Percentiles rank a stretch among this genome's conserved stretches.
Evolutionary conservation across 2,329 filamentous ascomycete species (phyloP).

Genomic region (Podosphaera leucotricha): DNA sequence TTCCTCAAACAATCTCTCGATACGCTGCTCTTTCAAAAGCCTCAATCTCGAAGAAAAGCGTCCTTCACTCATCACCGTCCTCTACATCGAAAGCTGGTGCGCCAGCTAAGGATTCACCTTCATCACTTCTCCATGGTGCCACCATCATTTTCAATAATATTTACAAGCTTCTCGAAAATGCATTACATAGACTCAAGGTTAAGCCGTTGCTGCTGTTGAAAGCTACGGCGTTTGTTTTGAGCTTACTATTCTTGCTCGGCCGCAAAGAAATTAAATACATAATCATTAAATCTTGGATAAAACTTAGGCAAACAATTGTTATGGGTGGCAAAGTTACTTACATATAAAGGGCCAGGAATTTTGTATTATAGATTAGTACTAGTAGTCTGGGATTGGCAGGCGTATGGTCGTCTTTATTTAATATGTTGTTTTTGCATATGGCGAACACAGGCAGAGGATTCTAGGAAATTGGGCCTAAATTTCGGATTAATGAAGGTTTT

Average conservation of each 20-base stretch:
- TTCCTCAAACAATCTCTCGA: slow-evolving; percentile 4
- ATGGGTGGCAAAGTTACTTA: slow-evolving; percentile 98
- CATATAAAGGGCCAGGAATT: slow-evolving; percentile 30
- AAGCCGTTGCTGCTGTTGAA: slow-evolving; percentile 33
- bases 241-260: slow-evolving; percentile 54
- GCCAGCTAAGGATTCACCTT: slow-evolving; percentile 7
- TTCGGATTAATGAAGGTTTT: no score
- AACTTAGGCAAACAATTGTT: slow-evolving; percentile 32
- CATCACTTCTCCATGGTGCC: slow-evolving; percentile 18
- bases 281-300: slow-evolving; percentile 45
- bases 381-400: background rate
- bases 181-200: slow-evolving; percentile 26
- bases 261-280: slow-evolving; percentile 52
- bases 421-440: background rate
- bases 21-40: slow-evolving; percentile 6
- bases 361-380: background rate
- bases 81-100: slow-evolving; percentile 6
- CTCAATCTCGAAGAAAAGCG: slow-evolving; percentile 16
- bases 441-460: background rate
- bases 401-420: background rate
- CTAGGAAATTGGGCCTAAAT: background rate
- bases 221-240: slow-evolving; percentile 56
- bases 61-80: slow-evolving; percentile 4
- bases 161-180: slow-evolving; percentile 25
- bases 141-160: slow-evolving; percentile 29